Base-by-base conservation (phyloP, 768 basidiomycete species). In the Lactifluus echinatus region DNA sequence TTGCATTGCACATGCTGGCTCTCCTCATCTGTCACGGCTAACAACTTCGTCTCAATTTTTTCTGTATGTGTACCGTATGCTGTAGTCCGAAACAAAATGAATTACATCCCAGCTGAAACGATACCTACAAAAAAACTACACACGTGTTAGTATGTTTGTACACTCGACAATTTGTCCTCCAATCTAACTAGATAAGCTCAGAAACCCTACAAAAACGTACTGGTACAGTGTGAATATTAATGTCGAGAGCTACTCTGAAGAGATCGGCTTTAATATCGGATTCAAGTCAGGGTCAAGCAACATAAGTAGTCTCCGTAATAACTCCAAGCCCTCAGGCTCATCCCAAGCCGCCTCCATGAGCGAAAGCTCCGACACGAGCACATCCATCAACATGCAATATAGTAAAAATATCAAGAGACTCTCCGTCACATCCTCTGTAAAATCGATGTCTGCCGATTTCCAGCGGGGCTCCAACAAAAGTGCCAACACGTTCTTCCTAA, bases 231-330 rank as follows among this genome's bases (percentile, higher is more conserved):
- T 10, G 31, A 19, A 52, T 29, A 45, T 33, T 17, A 36, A 17
- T 4, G 24, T n/a, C 1, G 19, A 12, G 17, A 7, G 43, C 43
- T 53, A 53, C 29, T 33, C 31, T 8, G 31, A 11, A 17, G 52
- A 33, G 29, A 33, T 15, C 4, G 51, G 8, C 51, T 53, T 39
- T 24, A 44, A 33, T 15, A 53, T 39, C 6, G 31, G 34, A 31
- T 47, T 39, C 36, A 44, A 24, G 12, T 55, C 45, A 21, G 53
- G 53, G 23, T 55, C 53, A 8, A 55, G 36, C 28, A 55, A 47
- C 26, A 28, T 33, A 8, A 55, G 36, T 7, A 55, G 53, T 7
- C 33, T 36, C 11, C 15, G 26, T 2, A 55, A 23, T 19, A 47
- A 15, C 26, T 55, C 53, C 8, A 55, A 37, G 10, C 53, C 53